Percentiles rank a stretch among this genome's conserved stretches.
phyloP scores from a whole-genome alignment of 192 early-diverging fungal species.

The Podila horticola region DNA sequence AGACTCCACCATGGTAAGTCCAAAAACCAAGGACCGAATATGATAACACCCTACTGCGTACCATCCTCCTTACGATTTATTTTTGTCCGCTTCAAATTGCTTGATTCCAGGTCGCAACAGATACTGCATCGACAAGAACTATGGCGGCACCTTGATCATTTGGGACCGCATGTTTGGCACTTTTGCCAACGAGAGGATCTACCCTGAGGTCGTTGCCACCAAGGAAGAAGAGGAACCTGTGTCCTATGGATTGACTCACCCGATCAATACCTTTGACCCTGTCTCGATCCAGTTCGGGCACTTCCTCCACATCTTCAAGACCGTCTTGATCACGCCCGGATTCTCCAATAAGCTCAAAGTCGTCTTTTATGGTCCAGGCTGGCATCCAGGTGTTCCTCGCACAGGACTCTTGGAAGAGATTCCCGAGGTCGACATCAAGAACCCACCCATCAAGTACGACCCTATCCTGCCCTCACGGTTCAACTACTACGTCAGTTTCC shows the following conservation, averaged over 20 bases:
- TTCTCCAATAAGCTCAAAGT: constrained; percentile 57
- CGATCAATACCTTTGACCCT: constrained; percentile 70
- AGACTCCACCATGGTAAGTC: constrained; percentile 62
- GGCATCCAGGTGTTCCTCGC: constrained; percentile 60
- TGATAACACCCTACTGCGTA: neutral
- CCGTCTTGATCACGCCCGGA: constrained; percentile 52
- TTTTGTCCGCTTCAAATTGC: neutral
- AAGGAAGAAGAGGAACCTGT: constrained; percentile 60
- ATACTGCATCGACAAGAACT: constrained; percentile 75
- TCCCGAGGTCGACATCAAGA: constrained; percentile 53
- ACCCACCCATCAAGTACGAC: constrained; percentile 57
- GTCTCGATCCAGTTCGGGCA: constrained; percentile 64
- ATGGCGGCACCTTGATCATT: constrained; percentile 69
- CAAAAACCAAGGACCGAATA: neutral
- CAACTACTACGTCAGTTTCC: constrained; percentile 54
- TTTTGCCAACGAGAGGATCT: constrained; percentile 57
- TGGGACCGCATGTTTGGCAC: constrained; percentile 74
- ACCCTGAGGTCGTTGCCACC: constrained; percentile 38
- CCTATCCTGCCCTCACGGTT: constrained; percentile 51
- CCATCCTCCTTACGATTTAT: no score
- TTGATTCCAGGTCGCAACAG: constrained; percentile 55
- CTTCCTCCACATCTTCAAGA: constrained; percentile 57
- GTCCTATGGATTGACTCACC: constrained; percentile 65
- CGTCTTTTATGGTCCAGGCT: constrained; percentile 66
- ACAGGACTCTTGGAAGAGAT: constrained; percentile 56